Percentiles rank a stretch among this genome's conserved stretches.
Evolutionary conservation across 768 basidiomycete genomes (phyloP).

Genomic region (Fibroporia radiculosa): DNA sequence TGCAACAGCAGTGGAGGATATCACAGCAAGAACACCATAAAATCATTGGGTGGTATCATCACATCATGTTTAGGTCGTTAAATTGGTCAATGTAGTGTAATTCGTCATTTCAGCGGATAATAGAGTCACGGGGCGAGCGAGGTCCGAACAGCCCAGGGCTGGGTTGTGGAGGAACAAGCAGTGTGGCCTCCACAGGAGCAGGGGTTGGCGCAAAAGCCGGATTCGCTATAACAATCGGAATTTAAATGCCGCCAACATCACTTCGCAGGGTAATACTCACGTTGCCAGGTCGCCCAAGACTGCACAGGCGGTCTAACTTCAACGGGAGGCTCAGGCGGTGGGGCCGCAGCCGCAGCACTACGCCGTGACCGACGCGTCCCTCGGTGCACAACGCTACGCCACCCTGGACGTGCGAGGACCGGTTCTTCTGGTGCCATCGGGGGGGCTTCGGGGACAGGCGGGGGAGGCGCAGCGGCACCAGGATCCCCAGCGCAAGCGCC

Average conservation of each 20-base stretch:
- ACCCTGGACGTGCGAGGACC: slow-evolving; percentile 44
- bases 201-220: slow-evolving; percentile 50
- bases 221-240: slow-evolving; percentile 38
- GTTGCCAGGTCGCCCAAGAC: slow-evolving; percentile 38
- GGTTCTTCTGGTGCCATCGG: slow-evolving; percentile 35
- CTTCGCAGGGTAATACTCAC: slow-evolving; percentile 19
- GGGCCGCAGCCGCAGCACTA: slow-evolving; percentile 9
- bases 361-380: slow-evolving; percentile 4
- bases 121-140: slow-evolving; percentile 43
- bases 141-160: slow-evolving; percentile 76
- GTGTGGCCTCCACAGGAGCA: slow-evolving; percentile 36
- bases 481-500: slow-evolving; percentile 18
- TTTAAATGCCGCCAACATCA: neutral
- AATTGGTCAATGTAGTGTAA: neutral
- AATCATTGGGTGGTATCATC: too few relatives aligned
- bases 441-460: slow-evolving; percentile 37
- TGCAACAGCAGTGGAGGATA: neutral
- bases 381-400: slow-evolving; percentile 46
- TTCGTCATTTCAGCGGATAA: neutral
- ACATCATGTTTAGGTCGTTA: neutral
- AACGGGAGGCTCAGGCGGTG: slow-evolving; percentile 16
- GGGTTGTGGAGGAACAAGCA: slow-evolving; percentile 49
- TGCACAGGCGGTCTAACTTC: slow-evolving; percentile 15
- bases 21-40: neutral
- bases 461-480: slow-evolving; percentile 23